Conservation (phyloP, 768 basidiomycete genomes). For the Suillus clintonianus region DNA sequence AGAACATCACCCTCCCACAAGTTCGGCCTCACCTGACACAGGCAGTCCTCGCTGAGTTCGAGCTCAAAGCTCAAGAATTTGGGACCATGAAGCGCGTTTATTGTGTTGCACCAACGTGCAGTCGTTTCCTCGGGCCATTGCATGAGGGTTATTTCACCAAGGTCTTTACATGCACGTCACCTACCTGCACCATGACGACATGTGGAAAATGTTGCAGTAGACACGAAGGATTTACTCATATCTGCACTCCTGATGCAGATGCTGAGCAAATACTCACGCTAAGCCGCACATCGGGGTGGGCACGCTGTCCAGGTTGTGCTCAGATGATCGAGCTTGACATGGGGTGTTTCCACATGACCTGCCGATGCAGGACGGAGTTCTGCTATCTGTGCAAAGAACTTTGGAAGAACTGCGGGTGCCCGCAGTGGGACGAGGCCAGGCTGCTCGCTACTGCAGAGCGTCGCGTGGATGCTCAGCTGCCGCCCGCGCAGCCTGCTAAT, state of each 20-base stretch:
- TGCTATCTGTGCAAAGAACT: slow-evolving; percentile 49
- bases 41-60: slow-evolving; percentile 19
- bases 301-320: slow-evolving; percentile 41
- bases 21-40: slow-evolving; percentile 27
- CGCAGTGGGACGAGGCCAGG: slow-evolving; percentile 62
- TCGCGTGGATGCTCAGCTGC: slow-evolving; percentile 43
- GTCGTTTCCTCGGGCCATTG: slow-evolving; percentile 37
- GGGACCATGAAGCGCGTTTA: slow-evolving; percentile 38
- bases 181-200: slow-evolving; percentile 19
- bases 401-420: slow-evolving; percentile 69
- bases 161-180: slow-evolving; percentile 22
- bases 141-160: slow-evolving; percentile 24
- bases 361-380: slow-evolving; percentile 39
- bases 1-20: slow-evolving; percentile 25
- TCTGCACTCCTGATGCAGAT: slow-evolving; percentile 25
- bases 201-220: slow-evolving; percentile 27
- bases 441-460: slow-evolving; percentile 43
- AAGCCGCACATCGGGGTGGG: slow-evolving; percentile 31
- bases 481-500: slow-evolving; percentile 28
- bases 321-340: slow-evolving; percentile 38
- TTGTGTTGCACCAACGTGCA: slow-evolving; percentile 37
- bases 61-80: slow-evolving; percentile 31
- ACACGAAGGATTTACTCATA: slow-evolving; percentile 25
- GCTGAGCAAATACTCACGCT: slow-evolving; percentile 30
- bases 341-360: slow-evolving; percentile 45